Evolutionary conservation across 129 eudicot species (phyloP), one percentile per base, ranked within the genome.

Genomic region (Tagetes erecta): DNA sequence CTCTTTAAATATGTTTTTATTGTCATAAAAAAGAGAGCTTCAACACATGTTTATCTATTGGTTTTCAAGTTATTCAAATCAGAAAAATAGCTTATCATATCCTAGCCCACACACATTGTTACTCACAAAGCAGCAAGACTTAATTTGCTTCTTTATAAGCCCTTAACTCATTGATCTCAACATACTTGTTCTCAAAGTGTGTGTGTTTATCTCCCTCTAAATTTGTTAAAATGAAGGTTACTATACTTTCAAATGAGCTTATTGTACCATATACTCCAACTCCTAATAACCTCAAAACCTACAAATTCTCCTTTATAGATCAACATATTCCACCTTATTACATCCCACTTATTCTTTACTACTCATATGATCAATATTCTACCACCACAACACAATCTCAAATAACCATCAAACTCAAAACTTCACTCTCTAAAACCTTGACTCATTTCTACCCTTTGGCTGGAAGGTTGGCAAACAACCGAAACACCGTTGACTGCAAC

Each of bases 381-480:
- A 68, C 62, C 73, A 70, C 49, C 55, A 62, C 57, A 50, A 72
- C 82, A 53, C 83, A 80, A 5, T 47, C 82, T 56, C 10, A 60
- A 30, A 67, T 84, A 45, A 10, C 53, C 39, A 76, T 41, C 14
- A 76, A 69, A 68, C 82, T 84, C 64, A 84, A 80, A 74, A 45
- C 76, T 31, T 77, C 87, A 67, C 76, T 84, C 27, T 72, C 87
- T 4, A 70, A 73, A 30, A 78, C 87, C 73, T 62, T 84, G 67
- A 72, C 74, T 73, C 74, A 44, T 3, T 84, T 80, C 73, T 84
- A 84, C 55, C 87, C 87, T 11, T 68, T 84, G 73, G 87, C 84
- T 3, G 87, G 87, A 44, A 80, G 84, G 71, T 67, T 80, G 73
- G 27, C 72, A 30, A 37, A 68, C 33, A 64, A 74, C 60, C 45